These are phyloP conservation scores for Neocatenulostroma microsporum DNA, from an alignment of 2,329 filamentous ascomycete species.

Conservation along the genomic window DNA sequence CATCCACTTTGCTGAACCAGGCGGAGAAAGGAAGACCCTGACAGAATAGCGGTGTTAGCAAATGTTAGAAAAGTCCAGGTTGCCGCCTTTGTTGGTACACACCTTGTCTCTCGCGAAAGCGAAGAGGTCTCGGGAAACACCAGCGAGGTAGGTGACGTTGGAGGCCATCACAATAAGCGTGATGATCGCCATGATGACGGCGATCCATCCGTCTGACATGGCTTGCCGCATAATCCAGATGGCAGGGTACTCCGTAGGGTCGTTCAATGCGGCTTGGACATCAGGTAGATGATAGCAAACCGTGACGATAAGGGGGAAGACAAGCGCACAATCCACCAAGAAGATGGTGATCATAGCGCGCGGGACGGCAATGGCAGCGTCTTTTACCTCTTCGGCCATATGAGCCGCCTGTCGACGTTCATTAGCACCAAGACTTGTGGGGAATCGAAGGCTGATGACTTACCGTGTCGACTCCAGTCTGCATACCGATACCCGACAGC, in stretches of 20 bases:
- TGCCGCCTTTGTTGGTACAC: neutral
- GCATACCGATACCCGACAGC: conserved; percentile 18
- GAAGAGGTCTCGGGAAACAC: conserved; percentile 10
- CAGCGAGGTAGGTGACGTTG: conserved; percentile 7
- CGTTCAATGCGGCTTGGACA: neutral
- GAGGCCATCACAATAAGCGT: conserved; percentile 24
- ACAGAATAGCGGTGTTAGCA: neutral
- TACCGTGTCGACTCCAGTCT: conserved; percentile 15
- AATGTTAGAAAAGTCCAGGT: too few species aligned
- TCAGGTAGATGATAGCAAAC: conserved; percentile 8
- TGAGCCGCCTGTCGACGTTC: conserved; percentile 18
- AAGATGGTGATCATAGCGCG: conserved; percentile 28
- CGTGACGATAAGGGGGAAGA: conserved; percentile 33
- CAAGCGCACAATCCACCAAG: conserved; percentile 38
- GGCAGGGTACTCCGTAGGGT: conserved; percentile 15
- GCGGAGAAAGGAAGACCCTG: conserved; percentile 1
- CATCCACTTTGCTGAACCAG: neutral
- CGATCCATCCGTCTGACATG: conserved; percentile 8
- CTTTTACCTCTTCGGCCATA: conserved; percentile 22
- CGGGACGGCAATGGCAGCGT: conserved; percentile 19
- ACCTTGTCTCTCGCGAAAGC: conserved; percentile 31
- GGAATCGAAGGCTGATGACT: conserved; percentile 16
- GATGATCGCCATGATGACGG: conserved; percentile 36
- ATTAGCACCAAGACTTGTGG: conserved; percentile 18
- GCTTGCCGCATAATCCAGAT: conserved; percentile 25